Conservation (phyloP, 2,329 filamentous ascomycete genomes). For the Cadophora gregata region DNA sequence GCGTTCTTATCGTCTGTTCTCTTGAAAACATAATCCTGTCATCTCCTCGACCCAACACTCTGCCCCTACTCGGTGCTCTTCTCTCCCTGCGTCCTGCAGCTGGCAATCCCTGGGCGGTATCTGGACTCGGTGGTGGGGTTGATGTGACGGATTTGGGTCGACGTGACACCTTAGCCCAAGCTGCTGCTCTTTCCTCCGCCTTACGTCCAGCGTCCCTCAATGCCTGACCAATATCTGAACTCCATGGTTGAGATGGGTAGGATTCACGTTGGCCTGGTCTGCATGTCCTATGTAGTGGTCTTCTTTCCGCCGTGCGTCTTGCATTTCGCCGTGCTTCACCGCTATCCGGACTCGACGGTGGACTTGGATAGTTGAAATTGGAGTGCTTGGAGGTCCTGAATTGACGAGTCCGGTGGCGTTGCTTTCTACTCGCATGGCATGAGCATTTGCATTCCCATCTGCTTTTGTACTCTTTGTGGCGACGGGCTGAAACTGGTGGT, state of each 20-base stretch:
- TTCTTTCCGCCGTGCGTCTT: neutral
- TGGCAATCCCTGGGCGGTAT: neutral
- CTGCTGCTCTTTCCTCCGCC: neutral
- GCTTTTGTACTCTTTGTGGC: neutral
- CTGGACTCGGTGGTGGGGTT: neutral
- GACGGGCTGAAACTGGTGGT: neutral
- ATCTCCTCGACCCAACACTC: neutral
- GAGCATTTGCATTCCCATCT: neutral
- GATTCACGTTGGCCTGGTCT: too few relatives aligned
- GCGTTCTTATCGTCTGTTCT: neutral
- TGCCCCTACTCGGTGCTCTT: neutral
- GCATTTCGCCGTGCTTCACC: neutral
- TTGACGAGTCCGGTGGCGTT: neutral
- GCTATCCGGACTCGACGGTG: neutral
- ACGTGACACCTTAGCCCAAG: neutral
- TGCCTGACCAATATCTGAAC: neutral
- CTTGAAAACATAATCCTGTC: neutral
- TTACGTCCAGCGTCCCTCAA: neutral
- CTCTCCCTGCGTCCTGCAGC: neutral
- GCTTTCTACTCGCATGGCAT: conserved; percentile 1
- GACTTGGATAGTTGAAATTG: too few relatives aligned
- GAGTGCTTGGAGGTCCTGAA: neutral
- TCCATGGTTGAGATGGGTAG: neutral
- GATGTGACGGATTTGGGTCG: too few relatives aligned
- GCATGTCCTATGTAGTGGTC: neutral